Evolutionary conservation across 768 basidiomycete genomes (phyloP).

Genomic region (Gymnopilus dilepis): DNA sequence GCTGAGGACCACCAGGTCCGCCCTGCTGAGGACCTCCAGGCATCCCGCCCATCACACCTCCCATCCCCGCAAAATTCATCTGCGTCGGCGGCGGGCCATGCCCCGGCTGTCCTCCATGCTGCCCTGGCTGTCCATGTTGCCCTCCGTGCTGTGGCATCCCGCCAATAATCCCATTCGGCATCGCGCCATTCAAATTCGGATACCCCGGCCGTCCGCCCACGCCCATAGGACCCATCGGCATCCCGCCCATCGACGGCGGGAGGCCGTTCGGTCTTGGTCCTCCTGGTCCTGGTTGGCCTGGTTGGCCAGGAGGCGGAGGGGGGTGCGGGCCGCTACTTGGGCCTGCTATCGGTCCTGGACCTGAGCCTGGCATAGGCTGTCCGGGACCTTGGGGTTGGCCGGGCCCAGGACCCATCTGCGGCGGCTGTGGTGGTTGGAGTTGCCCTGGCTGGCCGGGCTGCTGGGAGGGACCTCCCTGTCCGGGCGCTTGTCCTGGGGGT

Average conservation of each 20-base stretch:
- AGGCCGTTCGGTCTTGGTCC: not conserved
- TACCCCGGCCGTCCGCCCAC: not conserved
- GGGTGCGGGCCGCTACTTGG: too few relatives aligned
- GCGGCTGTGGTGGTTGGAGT: too few relatives aligned
- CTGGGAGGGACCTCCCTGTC: too few relatives aligned
- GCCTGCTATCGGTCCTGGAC: too few relatives aligned
- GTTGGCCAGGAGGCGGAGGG: not conserved
- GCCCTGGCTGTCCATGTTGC: conserved; percentile 30
- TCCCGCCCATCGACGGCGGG: not conserved
- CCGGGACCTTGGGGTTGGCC: too few relatives aligned
- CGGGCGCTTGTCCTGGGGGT: not conserved
- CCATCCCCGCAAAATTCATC: conserved; percentile 35
- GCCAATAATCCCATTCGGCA: conserved; percentile 33
- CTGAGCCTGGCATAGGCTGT: too few relatives aligned
- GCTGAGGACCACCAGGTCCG: not conserved
- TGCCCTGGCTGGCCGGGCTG: not conserved
- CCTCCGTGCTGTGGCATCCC: conserved; percentile 26
- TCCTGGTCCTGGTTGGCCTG: not conserved
- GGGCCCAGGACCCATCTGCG: too few relatives aligned
- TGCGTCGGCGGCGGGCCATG: conserved; percentile 19
- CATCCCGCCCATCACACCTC: conserved; percentile 11
- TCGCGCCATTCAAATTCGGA: conserved; percentile 22
- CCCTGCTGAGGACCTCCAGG: too few relatives aligned
- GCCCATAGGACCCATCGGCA: not conserved
- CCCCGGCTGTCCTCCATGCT: conserved; percentile 15